A percentile compares a stretch with the other conserved stretches of the same genome.
phyloP scores from a whole-genome alignment of 345 rosid genomes.

The Hirschfeldia incana region DNA sequence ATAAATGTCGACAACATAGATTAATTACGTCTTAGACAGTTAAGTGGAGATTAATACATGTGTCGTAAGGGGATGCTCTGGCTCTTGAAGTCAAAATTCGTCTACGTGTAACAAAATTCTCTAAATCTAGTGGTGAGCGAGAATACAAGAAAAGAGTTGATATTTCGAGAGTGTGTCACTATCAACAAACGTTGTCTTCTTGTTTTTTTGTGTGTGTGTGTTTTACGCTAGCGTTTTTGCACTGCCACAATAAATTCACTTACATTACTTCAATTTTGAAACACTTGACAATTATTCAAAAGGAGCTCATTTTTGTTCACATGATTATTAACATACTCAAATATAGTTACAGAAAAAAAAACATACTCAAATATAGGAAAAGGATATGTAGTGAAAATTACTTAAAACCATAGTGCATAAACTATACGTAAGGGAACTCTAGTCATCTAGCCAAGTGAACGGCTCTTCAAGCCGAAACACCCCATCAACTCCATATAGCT shows the following conservation, averaged over 20 bases:
- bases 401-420: not conserved
- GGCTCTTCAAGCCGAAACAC: constrained; percentile 63
- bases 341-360: not conserved
- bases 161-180: constrained; percentile 16
- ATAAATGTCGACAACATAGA: not conserved
- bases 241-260: constrained; percentile 11
- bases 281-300: not conserved
- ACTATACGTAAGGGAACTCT: not conserved
- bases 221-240: not conserved
- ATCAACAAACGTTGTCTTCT: constrained; percentile 17
- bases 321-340: not conserved
- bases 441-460: constrained; percentile 40
- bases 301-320: not conserved
- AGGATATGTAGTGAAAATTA: not conserved
- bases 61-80: constrained; percentile 7
- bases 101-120: constrained; percentile 6
- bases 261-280: not conserved
- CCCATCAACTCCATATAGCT: constrained; percentile 50
- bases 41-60: not conserved
- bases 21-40: not conserved
- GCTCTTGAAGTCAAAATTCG: constrained; percentile 23
- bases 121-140: constrained; percentile 10
- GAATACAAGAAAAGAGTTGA: constrained; percentile 2
- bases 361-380: not conserved
- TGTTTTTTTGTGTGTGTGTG: not conserved